Evolutionary conservation across 1,139 yeast genomes (phyloP).

Genomic region (Suzukiozyma palmioleophila): DNA sequence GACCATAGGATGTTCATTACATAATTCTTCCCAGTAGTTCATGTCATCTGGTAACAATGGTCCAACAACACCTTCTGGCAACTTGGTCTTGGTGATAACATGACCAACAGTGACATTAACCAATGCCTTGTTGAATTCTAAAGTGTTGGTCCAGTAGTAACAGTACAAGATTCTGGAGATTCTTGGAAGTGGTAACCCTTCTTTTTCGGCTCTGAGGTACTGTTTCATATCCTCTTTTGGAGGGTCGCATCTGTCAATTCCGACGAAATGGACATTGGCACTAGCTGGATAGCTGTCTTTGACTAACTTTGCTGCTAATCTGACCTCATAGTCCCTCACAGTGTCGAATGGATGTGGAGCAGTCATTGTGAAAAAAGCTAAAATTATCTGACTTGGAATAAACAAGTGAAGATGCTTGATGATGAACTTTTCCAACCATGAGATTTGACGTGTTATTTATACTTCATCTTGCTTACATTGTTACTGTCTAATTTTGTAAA

Average conservation of each 20-base stretch:
- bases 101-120: slow-evolving; percentile 64
- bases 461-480: background rate
- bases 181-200: slow-evolving; percentile 50
- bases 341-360: slow-evolving; percentile 59
- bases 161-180: slow-evolving; percentile 65
- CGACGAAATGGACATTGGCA: slow-evolving; percentile 62
- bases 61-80: slow-evolving; percentile 66
- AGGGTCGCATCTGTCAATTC: slow-evolving; percentile 72
- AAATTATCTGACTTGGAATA: too few relatives aligned
- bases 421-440: too few relatives aligned
- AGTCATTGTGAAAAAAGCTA: slow-evolving; percentile 3
- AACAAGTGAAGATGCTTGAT: too few relatives aligned
- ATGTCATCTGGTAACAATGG: slow-evolving; percentile 74
- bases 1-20: slow-evolving; percentile 55
- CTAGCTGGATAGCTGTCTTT: slow-evolving; percentile 51
- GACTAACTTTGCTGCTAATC: slow-evolving; percentile 57
- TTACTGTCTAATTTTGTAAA: background rate
- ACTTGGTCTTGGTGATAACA: slow-evolving; percentile 51
- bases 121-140: slow-evolving; percentile 66
- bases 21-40: slow-evolving; percentile 47
- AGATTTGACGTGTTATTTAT: too few relatives aligned
- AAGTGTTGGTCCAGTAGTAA: slow-evolving; percentile 58
- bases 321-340: slow-evolving; percentile 61
- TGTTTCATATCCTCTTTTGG: slow-evolving; percentile 72
- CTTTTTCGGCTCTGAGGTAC: slow-evolving; percentile 65